Evolutionary conservation across 306 rosid species (phyloP), one percentile per base, ranked within the genome.

Genomic region (Potentilla sterilis): DNA sequence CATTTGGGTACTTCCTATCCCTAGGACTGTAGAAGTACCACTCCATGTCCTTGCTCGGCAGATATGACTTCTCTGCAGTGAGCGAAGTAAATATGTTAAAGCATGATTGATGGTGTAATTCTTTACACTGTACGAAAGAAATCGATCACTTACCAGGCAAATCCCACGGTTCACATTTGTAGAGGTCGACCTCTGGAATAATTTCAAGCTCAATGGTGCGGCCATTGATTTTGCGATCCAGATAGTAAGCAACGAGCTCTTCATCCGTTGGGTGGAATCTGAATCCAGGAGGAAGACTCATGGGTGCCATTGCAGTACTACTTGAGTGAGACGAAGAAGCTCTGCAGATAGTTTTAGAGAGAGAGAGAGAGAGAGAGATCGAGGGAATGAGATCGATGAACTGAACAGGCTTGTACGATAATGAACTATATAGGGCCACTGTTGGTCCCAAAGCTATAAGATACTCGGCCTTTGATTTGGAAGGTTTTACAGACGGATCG

Each of bases 91-190:
- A n/a, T 7, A 47, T 21, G 13, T 6, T 65, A 49, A 72, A 41
- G 55, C 67, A 14, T 35, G 34, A 71, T 49, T 38, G 35, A 34
- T 13, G 19, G 35, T 51, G 3, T 9, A 19, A 49, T 34, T 51
- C 2, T 49, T 10, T 51, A 51, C 19, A 54, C 3, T 28, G 13
- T 14, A 16, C 40, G 13, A 14, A 9, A 11, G 22, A 47, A 15
- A 2, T 4, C 40, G 40, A 37, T 37, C 34, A 75, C 38, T 32
- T 85, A 94, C 98, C 98, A 75, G 98, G 98, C 61, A 94, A 87
- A 80, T 94, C 98, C 98, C 98, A 94, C 3, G 98, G 98, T 79
- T 94, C 98, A 42, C 93, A 94, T 80, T 94, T 91, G 89, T 94
- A 94, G 70, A 94, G 93, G 75, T 94, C 97, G 77, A 94, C 94